Base-by-base conservation (phyloP, 2,329 filamentous ascomycete species). In the Metarhizium robertsii region DNA sequence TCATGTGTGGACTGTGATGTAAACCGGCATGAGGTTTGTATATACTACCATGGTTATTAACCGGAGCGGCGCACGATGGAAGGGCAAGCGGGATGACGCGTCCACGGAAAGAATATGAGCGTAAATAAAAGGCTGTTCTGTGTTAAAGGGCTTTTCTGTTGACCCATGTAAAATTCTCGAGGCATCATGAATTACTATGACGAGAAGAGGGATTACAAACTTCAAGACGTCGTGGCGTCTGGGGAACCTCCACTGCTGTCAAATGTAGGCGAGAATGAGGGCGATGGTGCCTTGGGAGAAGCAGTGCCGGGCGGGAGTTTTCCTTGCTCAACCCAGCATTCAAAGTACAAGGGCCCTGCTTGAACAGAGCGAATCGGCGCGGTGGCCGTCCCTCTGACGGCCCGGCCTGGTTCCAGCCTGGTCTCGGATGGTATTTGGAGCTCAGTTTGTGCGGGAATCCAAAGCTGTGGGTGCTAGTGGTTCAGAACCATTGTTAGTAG, bases 281-380 rank as follows among this genome's bases (percentile, higher is more conserved):
- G 20, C 10, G 48, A 50, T 11, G 34, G 20, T 29, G 53, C 30
- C 25, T 52, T 14, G 6, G 18, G 10, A 16, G 51, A n/a, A 34
- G 25, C 7, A 8, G 36, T 29, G 45, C 25, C 30, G 13, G 45
- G 6, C 25, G 46, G n/a, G 4, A 36, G 30, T 13, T 52, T 53
- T 20, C 18, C 58, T 32, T 67, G 64, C 68, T 89, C 73, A 60
- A 87, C 67, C 83, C 86, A 75, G 73, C 86, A 77, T 74, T 87
- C 84, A 67, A 86, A 75, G 70, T 86, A 75, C 55, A 89, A 63
- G 59, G 84, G 75, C 49, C 84, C 76, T 52, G 84, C 75, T 56
- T 75, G 75, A 1, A 84, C 77, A 5, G 79, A 71, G 38, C 80
- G 76, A 40, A 84, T 66, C 11, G 81, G 74, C 1, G 68, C 77